These are phyloP conservation scores for Colletotrichum costaricense DNA, from an alignment of 2,329 filamentous ascomycete species.

Conservation along the genomic window DNA sequence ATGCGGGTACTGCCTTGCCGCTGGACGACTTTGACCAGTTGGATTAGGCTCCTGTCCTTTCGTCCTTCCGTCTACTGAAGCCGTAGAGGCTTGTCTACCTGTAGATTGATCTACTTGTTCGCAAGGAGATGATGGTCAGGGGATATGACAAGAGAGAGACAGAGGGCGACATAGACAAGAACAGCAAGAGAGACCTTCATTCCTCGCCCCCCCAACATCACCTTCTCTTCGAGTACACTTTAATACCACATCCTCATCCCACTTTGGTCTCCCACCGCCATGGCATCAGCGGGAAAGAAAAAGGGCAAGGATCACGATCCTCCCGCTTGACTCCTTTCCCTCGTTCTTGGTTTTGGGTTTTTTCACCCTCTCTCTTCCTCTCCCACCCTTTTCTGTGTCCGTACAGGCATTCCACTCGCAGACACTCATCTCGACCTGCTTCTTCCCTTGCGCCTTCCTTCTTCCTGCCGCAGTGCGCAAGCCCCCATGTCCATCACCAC, in stretches of 20 bases:
- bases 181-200: background rate
- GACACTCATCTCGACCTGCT: background rate
- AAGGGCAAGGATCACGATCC: constrained; percentile 26
- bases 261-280: background rate
- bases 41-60: background rate
- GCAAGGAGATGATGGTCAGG: background rate
- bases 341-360: constrained; percentile 6
- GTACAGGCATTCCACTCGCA: background rate
- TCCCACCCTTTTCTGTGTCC: background rate
- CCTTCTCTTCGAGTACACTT: background rate
- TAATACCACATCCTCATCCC: background rate
- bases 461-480: background rate
- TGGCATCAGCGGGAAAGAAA: background rate
- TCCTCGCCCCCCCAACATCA: background rate
- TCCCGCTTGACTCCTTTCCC: constrained; percentile 31
- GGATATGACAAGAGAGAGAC: background rate
- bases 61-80: background rate
- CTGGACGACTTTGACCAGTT: background rate
- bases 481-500: background rate
- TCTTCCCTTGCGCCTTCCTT: background rate
- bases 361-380: background rate
- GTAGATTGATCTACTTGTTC: background rate
- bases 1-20: background rate
- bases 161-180: background rate
- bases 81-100: background rate